These are phyloP conservation scores for Trichoderma afroharzianum DNA, from an alignment of 2,329 filamentous ascomycete species.

Conservation along the genomic window DNA sequence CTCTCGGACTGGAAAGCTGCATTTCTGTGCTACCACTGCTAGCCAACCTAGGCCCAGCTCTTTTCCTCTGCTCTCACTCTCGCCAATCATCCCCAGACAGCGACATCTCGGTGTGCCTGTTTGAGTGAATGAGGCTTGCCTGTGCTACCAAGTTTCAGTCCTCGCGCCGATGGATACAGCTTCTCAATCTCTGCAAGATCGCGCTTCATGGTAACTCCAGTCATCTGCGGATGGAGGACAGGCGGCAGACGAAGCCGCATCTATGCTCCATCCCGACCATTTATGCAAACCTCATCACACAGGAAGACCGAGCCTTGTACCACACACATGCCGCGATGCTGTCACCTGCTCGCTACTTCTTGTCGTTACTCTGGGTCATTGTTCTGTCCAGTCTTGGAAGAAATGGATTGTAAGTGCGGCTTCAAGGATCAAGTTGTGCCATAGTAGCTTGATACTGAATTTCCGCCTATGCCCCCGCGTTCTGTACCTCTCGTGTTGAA, in stretches of 20 bases:
- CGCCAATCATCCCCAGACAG: not conserved
- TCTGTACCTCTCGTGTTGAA: not conserved
- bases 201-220: not conserved
- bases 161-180: not conserved
- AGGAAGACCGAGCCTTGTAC: not conserved
- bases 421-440: not conserved
- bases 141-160: not conserved
- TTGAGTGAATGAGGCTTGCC: not conserved
- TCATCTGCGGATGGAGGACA: not conserved
- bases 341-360: not conserved
- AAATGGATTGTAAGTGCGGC: not conserved
- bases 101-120: not conserved
- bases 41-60: not conserved
- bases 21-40: not conserved
- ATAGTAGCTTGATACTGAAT: not conserved
- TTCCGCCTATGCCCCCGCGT: not conserved
- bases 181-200: constrained; percentile 6
- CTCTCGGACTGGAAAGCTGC: not conserved
- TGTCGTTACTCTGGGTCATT: no score
- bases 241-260: not conserved
- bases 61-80: not conserved
- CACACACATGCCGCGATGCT: not conserved
- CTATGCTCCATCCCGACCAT: not conserved
- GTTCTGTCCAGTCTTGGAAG: not conserved
- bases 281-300: not conserved